These are phyloP conservation scores for Castanopsis chinensis DNA, from an alignment of 306 rosid genomes.

Conservation along the genomic window DNA sequence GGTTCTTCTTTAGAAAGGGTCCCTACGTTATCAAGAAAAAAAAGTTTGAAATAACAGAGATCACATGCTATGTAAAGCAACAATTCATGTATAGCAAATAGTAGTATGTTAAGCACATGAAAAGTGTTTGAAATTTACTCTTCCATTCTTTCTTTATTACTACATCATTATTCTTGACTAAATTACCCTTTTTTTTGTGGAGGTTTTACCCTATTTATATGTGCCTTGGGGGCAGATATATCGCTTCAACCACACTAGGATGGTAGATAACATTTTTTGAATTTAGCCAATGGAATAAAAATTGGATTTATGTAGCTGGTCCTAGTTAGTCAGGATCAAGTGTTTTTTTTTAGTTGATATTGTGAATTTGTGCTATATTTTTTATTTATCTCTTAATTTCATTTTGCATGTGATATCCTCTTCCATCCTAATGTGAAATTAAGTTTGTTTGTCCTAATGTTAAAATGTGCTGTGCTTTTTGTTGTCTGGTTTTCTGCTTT, in stretches of 20 bases:
- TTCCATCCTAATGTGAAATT: neutral
- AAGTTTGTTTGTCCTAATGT: neutral
- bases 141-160: neutral
- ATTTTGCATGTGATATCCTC: neutral
- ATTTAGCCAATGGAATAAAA: neutral
- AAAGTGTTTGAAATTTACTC: neutral
- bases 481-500: slow-evolving; percentile 4
- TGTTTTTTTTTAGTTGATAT: slow-evolving; percentile 9
- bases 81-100: neutral
- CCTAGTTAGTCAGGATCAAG: slow-evolving; percentile 6
- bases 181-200: slow-evolving; percentile 15
- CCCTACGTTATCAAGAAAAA: neutral
- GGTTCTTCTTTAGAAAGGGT: no score
- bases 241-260: slow-evolving; percentile 42
- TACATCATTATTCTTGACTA: neutral
- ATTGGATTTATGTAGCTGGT: neutral
- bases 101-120: neutral
- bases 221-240: slow-evolving; percentile 72
- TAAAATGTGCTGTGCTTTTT: neutral
- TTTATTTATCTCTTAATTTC: neutral
- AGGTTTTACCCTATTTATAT: slow-evolving; percentile 82
- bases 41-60: neutral
- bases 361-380: slow-evolving; percentile 2
- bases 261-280: slow-evolving; percentile 44
- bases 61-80: neutral